Conservation (phyloP, 257 asterid species). For the Anisodus acutangulus region DNA sequence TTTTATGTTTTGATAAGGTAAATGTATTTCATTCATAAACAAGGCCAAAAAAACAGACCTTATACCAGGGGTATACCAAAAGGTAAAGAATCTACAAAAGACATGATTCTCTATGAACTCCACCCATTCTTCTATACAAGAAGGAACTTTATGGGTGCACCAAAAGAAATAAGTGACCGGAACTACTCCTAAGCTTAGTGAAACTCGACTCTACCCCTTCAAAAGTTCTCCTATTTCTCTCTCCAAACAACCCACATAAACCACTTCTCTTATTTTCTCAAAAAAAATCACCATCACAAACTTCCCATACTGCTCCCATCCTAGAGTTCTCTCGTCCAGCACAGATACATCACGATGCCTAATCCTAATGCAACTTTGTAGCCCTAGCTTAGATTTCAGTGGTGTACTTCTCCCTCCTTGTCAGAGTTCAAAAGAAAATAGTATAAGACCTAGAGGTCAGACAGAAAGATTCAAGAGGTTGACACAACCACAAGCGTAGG, state of each 20-base stretch:
- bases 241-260: background rate
- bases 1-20: no score
- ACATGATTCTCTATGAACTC: no score
- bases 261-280: background rate
- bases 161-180: no score
- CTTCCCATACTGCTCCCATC: background rate
- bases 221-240: no score
- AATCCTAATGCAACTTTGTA: background rate
- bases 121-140: no score
- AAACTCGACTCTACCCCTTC: no score
- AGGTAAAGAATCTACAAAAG: no score
- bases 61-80: no score
- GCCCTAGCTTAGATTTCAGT: background rate
- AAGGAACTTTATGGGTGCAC: no score
- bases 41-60: no score
- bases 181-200: no score
- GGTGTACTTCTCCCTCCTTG: background rate
- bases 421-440: background rate
- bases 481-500: background rate
- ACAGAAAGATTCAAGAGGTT: background rate
- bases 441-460: conserved; percentile 1
- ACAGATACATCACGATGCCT: background rate
- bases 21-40: no score
- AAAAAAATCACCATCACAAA: background rate
- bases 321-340: background rate